Evolutionary conservation across 345 rosid genomes (phyloP).

Genomic region (Brassica rapa): DNA sequence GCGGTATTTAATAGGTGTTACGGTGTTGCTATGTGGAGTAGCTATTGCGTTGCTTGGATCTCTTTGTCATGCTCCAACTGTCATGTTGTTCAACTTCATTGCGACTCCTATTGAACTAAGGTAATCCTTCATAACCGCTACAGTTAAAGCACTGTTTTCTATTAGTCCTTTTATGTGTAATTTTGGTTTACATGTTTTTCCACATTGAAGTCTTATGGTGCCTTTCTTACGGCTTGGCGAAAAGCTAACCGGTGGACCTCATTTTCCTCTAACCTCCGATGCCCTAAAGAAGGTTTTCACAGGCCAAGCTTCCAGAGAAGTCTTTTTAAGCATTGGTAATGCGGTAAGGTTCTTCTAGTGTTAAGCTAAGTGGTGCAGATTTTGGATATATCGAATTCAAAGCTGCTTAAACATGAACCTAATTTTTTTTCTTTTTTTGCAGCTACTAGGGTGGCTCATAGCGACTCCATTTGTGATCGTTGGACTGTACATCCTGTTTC

Average conservation of each 20-base stretch:
- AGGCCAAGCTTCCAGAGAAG: conserved; percentile 78
- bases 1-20: conserved; percentile 57
- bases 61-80: conserved; percentile 76
- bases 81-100: conserved; percentile 80
- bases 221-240: conserved; percentile 97
- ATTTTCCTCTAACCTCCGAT: conserved; percentile 85
- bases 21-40: conserved; percentile 81
- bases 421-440: neutral
- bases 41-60: conserved; percentile 80
- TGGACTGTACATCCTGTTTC: conserved; percentile 35
- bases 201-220: conserved; percentile 63
- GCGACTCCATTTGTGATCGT: conserved; percentile 36
- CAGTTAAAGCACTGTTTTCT: neutral
- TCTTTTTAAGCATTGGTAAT: conserved; percentile 69
- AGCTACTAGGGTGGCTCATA: conserved; percentile 42
- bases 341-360: conserved; percentile 59
- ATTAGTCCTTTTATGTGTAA: neutral
- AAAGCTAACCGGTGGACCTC: conserved; percentile 71
- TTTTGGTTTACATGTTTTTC: conserved; percentile 34
- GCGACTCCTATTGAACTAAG: conserved; percentile 91
- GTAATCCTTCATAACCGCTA: conserved; percentile 35
- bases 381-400: neutral
- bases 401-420: conserved; percentile 11
- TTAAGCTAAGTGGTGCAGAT: neutral
- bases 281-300: conserved; percentile 84